These are phyloP conservation scores for Prosopis cineraria DNA, from an alignment of 306 rosid genomes.

Conservation along the genomic window DNA sequence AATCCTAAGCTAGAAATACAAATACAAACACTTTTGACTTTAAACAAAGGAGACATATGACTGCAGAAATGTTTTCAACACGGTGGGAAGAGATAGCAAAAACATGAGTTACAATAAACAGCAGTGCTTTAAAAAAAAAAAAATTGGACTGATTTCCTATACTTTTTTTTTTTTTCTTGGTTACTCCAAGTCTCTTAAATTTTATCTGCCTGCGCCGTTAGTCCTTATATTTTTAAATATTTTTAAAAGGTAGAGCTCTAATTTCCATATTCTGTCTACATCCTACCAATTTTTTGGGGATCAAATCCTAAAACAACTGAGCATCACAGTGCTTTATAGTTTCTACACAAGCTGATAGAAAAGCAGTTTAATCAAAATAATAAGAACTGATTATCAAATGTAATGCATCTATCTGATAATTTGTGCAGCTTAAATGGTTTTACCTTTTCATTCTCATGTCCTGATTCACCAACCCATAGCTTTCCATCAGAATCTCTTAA, in stretches of 20 bases:
- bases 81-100: neutral
- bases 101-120: too few species aligned
- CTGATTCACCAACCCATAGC: constrained; percentile 95
- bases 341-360: neutral
- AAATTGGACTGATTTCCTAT: too few species aligned
- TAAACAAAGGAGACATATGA: neutral
- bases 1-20: neutral
- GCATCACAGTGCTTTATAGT: neutral
- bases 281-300: neutral
- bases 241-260: too few species aligned
- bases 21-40: neutral
- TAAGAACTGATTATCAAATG: constrained; percentile 10
- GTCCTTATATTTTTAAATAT: too few species aligned
- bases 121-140: too few species aligned
- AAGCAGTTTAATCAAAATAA: constrained; percentile 1
- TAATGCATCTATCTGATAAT: neutral
- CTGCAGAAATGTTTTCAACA: neutral
- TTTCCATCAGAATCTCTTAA: constrained; percentile 85
- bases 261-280: neutral
- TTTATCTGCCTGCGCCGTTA: too few species aligned
- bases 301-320: neutral
- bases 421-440: neutral
- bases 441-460: constrained; percentile 83
- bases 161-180: too few species aligned
- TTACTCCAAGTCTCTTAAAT: too few species aligned